Evolutionary conservation across 2,329 filamentous ascomycete genomes (phyloP).

Genomic region (Sclerotinia subarctica): DNA sequence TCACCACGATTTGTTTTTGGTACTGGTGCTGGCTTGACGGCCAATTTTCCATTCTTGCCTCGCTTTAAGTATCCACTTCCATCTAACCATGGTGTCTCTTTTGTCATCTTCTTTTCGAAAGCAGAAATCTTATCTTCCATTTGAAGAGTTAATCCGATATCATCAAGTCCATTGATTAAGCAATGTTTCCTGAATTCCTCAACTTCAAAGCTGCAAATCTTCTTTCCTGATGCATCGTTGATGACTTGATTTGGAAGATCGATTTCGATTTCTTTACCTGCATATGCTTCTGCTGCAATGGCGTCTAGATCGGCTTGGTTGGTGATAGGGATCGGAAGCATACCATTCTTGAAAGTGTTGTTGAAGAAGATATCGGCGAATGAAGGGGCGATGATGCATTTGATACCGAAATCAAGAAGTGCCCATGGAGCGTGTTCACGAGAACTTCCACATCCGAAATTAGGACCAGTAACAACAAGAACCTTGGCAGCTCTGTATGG

Average conservation of each 20-base stretch:
- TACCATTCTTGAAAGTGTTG: constrained; percentile 99
- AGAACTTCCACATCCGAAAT: constrained; percentile 92
- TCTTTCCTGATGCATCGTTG: constrained; percentile 68
- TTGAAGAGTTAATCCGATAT: constrained; percentile 90
- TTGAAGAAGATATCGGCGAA: constrained; percentile 97
- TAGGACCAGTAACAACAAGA: constrained; percentile 83
- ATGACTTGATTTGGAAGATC: constrained; percentile 82
- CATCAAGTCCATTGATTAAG: constrained; percentile 85
- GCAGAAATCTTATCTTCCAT: constrained; percentile 79
- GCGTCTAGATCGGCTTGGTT: constrained; percentile 20
- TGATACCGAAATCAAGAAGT: constrained; percentile 93
- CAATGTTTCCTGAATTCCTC: constrained; percentile 94
- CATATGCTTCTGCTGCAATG: constrained; percentile 57
- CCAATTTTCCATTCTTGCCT: constrained; percentile 52
- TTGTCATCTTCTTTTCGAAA: constrained; percentile 61
- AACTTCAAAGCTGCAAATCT: constrained; percentile 76
- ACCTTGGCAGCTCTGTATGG: constrained; percentile 84
- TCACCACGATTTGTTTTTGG: constrained; percentile 85
- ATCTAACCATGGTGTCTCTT: constrained; percentile 78
- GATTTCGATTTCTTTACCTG: constrained; percentile 80
- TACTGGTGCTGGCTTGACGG: constrained; percentile 61
- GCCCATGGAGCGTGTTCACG: constrained; percentile 98
- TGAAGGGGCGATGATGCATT: constrained; percentile 87
- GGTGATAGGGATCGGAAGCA: constrained; percentile 79
- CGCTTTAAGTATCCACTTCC: constrained; percentile 74